These are phyloP conservation scores for Tuber borchii DNA, from an alignment of 495 filamentous ascomycete species.

Conservation along the genomic window DNA sequence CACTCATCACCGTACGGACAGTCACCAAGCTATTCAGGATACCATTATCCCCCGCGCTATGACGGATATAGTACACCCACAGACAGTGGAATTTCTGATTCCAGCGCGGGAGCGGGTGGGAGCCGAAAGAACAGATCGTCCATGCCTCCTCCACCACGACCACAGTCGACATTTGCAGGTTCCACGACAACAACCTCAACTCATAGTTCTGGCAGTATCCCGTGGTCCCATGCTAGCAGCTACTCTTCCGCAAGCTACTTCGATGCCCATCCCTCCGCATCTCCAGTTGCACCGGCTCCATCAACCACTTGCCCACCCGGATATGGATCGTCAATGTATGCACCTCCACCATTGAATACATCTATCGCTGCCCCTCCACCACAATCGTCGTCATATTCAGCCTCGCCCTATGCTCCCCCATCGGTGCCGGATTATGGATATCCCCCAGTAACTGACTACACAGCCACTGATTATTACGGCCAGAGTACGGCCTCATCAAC, in stretches of 20 bases:
- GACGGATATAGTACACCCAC: slow-evolving; percentile 23
- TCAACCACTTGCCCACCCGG: slow-evolving; percentile 36
- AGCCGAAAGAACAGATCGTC: slow-evolving; percentile 34
- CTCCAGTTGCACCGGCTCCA: slow-evolving; percentile 27
- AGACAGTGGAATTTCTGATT: slow-evolving; percentile 21
- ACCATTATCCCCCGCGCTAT: slow-evolving; percentile 24
- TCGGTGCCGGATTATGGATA: slow-evolving; percentile 24
- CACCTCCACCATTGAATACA: slow-evolving; percentile 37
- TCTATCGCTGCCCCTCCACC: slow-evolving; percentile 17
- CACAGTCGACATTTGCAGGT: slow-evolving; percentile 36
- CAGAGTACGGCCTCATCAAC: slow-evolving; percentile 3
- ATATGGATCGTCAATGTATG: slow-evolving; percentile 34
- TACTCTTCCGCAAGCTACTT: slow-evolving; percentile 22
- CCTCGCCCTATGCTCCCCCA: slow-evolving; percentile 36
- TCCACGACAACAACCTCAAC: slow-evolving; percentile 27
- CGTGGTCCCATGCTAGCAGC: slow-evolving; percentile 29
- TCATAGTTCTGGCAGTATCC: slow-evolving; percentile 22
- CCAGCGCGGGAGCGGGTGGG: slow-evolving; percentile 18
- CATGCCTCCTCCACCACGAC: slow-evolving; percentile 38
- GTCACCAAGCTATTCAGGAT: slow-evolving; percentile 14
- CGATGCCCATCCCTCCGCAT: slow-evolving; percentile 29
- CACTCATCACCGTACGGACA: slow-evolving; percentile 14
- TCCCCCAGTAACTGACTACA: slow-evolving; percentile 20
- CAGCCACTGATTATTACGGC: slow-evolving; percentile 7
- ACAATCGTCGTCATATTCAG: slow-evolving; percentile 18